Conservation (phyloP, 1,139 yeast genomes). For the Pichia sp. region DNA sequence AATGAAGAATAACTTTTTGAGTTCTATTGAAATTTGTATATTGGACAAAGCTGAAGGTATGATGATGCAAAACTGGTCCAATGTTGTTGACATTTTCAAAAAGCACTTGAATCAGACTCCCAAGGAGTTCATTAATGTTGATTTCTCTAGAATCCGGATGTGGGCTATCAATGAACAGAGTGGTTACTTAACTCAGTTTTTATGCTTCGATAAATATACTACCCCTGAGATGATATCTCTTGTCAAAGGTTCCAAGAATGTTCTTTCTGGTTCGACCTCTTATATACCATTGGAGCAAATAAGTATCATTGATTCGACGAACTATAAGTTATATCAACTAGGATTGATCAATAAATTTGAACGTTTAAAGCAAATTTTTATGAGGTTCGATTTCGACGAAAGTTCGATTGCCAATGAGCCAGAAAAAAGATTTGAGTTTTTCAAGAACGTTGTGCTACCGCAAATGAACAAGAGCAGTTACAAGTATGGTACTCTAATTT, state of each 20-base stretch:
- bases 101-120: conserved; percentile 76
- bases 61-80: conserved; percentile 93
- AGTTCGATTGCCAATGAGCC: conserved; percentile 60
- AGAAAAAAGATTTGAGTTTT: conserved; percentile 73
- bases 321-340: conserved; percentile 30
- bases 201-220: conserved; percentile 65
- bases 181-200: conserved; percentile 67
- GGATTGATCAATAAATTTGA: conserved; percentile 51
- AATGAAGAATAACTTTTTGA: conserved; percentile 60
- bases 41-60: conserved; percentile 83
- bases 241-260: conserved; percentile 40
- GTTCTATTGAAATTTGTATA: conserved; percentile 78
- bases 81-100: conserved; percentile 60
- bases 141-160: conserved; percentile 86
- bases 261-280: conserved; percentile 33
- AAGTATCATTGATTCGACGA: conserved; percentile 30
- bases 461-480: conserved; percentile 54
- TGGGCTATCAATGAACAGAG: conserved; percentile 89
- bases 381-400: conserved; percentile 52
- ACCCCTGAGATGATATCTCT: conserved; percentile 77
- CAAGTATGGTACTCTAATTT: conserved; percentile 68
- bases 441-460: conserved; percentile 70
- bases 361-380: conserved; percentile 68
- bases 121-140: conserved; percentile 66
- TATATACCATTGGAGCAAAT: conserved; percentile 28